Evolutionary conservation across 495 filamentous ascomycete genomes (phyloP).

Genomic region (Friedmanniomyces simplex): DNA sequence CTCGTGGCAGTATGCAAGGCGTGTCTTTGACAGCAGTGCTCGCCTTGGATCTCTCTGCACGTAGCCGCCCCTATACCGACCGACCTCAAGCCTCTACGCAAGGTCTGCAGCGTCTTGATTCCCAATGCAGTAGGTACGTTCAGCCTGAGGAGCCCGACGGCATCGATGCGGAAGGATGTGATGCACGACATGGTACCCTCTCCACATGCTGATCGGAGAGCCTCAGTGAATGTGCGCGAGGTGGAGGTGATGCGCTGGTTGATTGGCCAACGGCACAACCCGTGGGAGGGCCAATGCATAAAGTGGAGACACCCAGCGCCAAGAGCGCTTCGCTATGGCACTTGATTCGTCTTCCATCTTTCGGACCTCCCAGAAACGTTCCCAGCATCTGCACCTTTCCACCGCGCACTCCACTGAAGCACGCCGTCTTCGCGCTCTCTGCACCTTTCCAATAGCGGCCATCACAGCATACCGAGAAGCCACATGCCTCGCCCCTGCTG

Average conservation of each 20-base stretch:
- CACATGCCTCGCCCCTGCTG: neutral
- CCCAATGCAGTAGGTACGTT: neutral
- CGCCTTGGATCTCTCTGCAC: neutral
- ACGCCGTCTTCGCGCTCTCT: neutral
- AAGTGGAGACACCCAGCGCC: neutral
- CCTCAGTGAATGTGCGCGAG: neutral
- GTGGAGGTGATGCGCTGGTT: neutral
- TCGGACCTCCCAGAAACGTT: too few relatives aligned
- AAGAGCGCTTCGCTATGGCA: too few relatives aligned
- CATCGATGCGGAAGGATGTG: neutral
- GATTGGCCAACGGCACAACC: neutral
- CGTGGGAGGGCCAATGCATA: neutral
- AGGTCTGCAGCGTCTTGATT: neutral
- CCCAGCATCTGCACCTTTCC: neutral
- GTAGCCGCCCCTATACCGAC: neutral
- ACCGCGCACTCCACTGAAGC: neutral
- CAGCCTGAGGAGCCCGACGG: neutral
- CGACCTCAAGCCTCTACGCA: neutral
- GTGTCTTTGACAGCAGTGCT: neutral
- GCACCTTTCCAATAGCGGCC: conserved; percentile 7
- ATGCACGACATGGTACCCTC: neutral
- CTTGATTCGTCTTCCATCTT: too few relatives aligned
- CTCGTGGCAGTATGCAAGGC: neutral
- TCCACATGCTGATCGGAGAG: neutral
- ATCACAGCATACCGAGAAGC: neutral